Base-by-base conservation (phyloP, 345 rosid genomes). In the Lumnitzera littorea region DNA sequence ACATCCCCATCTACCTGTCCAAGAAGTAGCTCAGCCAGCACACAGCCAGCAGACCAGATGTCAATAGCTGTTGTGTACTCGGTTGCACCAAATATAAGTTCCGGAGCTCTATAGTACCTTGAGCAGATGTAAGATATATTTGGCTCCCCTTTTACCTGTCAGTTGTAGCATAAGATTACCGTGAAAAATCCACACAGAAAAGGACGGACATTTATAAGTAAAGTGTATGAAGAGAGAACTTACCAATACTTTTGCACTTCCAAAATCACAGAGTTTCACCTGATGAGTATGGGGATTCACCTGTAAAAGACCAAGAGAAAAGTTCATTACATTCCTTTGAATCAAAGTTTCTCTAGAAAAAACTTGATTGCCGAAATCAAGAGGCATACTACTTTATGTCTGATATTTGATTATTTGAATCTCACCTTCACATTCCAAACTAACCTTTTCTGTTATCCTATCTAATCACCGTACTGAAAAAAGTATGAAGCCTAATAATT, bases 11-110 rank as follows among this genome's bases (percentile, higher is more conserved):
- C 50, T 59, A 92, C 98, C 87, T 87, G 92, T 76, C 98, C 98
- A 72, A 89, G 91, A 62, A 92, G 74, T 57, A 92, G 76, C 70
- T 92, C 98, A 50, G 97, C 91, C 66, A 92, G 80, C 61, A 92
- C 97, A 73, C 97, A 92, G 54, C 98, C 98, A 23, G 88, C 95
- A 74, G 98, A 92, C 99, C 99, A 92, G 70, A 92, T 84, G 70
- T 92, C 99, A 66, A 92, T 90, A 47, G 97, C 97, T 41, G 90
- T 73, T 4, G 97, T 80, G 57, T 92, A 92, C 72, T 90, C 99
- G 0, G 99, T 90, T 63, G 99, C 99, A 56, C 99, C 99, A 72
- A 92, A 92, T 70, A 92, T 92, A 63, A 92, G 91, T 65, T 92
- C 99, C 8, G 99, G 99, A 61, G 99, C 99, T 78, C 99, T 77